phyloP scores from a whole-genome alignment of 2,329 filamentous ascomycete genomes.

The Diaporthe sp. region DNA sequence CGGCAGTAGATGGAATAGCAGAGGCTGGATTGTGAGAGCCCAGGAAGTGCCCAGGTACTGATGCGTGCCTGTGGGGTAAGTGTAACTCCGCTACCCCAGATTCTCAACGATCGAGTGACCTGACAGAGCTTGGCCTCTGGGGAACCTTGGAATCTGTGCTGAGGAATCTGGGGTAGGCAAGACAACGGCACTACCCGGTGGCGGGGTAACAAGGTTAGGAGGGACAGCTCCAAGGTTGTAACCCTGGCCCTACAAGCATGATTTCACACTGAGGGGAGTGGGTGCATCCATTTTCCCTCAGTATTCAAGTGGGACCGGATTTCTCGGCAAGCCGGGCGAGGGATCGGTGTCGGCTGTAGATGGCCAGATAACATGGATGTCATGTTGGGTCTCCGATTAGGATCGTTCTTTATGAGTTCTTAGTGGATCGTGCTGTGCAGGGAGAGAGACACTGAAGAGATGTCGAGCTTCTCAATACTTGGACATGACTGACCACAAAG shows the following conservation, averaged over 20 bases:
- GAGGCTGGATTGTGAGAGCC: background rate
- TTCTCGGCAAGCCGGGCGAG: background rate
- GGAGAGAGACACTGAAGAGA: too few species aligned
- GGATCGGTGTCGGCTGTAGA: background rate
- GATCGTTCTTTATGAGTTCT: background rate
- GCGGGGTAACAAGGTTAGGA: too few species aligned
- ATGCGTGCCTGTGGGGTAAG: background rate
- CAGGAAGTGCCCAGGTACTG: background rate
- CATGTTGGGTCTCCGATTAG: background rate
- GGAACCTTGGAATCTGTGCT: background rate
- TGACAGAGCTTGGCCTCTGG: background rate
- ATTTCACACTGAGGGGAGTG: too few species aligned
- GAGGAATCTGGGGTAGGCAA: background rate
- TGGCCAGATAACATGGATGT: background rate
- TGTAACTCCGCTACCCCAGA: background rate
- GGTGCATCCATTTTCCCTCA: too few species aligned
- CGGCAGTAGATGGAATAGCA: background rate
- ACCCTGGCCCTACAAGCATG: too few species aligned
- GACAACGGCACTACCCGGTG: background rate
- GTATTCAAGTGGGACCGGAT: too few species aligned
- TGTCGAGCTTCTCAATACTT: too few species aligned
- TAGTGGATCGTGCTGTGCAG: background rate
- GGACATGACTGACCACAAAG: too few species aligned
- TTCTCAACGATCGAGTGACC: background rate
- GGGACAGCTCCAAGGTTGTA: too few species aligned